Evolutionary conservation across 225 moss, liverwort and hornwort genomes (phyloP), one percentile per base, ranked within the genome.

Genomic region (Ulota crispa): DNA sequence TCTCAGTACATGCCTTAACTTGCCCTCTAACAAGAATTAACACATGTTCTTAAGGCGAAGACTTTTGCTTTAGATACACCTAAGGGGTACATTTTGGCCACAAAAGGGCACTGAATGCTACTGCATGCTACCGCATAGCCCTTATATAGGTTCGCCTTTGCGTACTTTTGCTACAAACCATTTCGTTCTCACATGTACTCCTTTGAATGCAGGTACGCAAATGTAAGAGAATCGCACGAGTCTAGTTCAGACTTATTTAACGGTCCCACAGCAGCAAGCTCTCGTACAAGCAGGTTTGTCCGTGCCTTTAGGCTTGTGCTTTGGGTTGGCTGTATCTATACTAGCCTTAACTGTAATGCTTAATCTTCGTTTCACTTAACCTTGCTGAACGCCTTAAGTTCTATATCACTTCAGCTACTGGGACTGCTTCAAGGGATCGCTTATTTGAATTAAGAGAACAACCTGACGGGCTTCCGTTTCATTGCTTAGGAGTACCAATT

Each of bases 151-250:
- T 47, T 70, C 65, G 26, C 16, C 28, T 43, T 68, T 31, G 63
- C 68, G 68, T 81, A 62, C 56, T 68, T 84, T 52, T 20, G 45
- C 41, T 32, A 11, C 12, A 43, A 65, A 31, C 9, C 24, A 27
- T 67, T 76, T 52, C 57, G 31, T 72, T 73, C 23, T 73, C 52
- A 59, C 42, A 21, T 47, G 1, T 45, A 4, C 30, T 80, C 18
- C 16, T 73, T 15, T 26, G 45, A 13, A 54, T 88, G 77, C 88
- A 96, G 97, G 85, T 93, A 97, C 86, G 92, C 89, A 36, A 90
- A 93, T 83, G 78, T 95, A 73, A 87, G 87, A 21, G 95, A 97
- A 80, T 95, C 97, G 23, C 93, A 97, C 81, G 97, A 95, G 57
- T 89, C 88, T 73, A 86, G 77, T 64, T 84, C 85, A 63, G 93